Percentiles rank a stretch among this genome's conserved stretches.
Conservation (phyloP, 202 grass and related monocot genomes). For the Bolboschoenoplectus hybrid region DNA sequence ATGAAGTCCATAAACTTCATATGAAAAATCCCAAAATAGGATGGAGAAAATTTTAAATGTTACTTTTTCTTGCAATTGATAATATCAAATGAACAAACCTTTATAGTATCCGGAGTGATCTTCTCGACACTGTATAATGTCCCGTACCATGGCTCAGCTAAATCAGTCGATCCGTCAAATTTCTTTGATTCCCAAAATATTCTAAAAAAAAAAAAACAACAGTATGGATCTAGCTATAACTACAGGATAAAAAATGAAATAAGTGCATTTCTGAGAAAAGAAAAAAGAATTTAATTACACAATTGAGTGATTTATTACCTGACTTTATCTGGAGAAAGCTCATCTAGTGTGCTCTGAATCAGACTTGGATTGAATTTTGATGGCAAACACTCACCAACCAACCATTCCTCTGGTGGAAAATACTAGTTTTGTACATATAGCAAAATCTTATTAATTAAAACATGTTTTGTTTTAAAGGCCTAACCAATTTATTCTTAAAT, state of each 20-base stretch:
- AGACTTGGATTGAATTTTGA: conserved; percentile 64
- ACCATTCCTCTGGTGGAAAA: conserved; percentile 90
- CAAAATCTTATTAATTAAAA: conserved; percentile 43
- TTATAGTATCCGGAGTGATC: conserved; percentile 57
- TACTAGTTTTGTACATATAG: conserved; percentile 39
- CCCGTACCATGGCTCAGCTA: conserved; percentile 80
- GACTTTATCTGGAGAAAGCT: conserved; percentile 71
- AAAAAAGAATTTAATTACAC: not conserved
- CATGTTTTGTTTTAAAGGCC: not conserved
- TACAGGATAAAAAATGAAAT: conserved; percentile 1
- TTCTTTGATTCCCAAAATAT: conserved; percentile 83
- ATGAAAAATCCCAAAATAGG: not conserved
- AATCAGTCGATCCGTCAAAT: conserved; percentile 73
- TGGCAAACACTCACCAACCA: conserved; percentile 60
- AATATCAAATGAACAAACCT: conserved; percentile 52
- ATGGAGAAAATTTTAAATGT: not conserved
- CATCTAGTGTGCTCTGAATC: conserved; percentile 70
- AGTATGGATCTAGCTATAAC: conserved; percentile 17
- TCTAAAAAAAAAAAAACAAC: conserved; percentile 50
- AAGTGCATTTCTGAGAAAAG: not conserved
- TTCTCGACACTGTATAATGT: conserved; percentile 73
- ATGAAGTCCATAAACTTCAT: not conserved
- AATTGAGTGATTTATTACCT: conserved; percentile 61
- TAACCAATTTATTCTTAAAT: not conserved
- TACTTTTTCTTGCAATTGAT: conserved; percentile 29